Conservation (phyloP, 2,329 filamentous ascomycete species). For the Penicillium sp. region DNA sequence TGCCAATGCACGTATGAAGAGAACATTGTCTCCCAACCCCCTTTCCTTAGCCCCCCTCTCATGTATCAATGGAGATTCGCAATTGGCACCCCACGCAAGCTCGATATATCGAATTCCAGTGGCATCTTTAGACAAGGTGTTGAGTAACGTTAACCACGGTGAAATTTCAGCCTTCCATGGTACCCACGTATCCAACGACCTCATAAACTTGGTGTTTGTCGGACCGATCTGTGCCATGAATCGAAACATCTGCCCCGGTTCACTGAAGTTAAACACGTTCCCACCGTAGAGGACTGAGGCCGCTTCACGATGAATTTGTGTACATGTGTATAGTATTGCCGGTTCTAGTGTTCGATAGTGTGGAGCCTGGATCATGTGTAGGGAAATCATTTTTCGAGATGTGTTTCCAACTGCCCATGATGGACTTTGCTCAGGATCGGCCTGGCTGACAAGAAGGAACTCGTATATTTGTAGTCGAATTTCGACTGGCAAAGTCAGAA, state of each 20-base stretch:
- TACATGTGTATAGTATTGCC: background rate
- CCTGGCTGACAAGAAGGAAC: background rate
- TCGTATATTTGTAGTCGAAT: background rate
- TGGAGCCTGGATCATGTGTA: background rate
- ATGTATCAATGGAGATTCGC: background rate
- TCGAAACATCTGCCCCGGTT: background rate
- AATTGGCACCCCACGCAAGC: background rate
- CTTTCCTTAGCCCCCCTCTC: background rate
- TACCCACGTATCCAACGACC: background rate
- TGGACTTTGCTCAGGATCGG: background rate
- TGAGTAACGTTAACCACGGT: background rate
- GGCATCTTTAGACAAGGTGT: background rate
- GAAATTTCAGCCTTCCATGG: background rate
- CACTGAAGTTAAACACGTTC: background rate
- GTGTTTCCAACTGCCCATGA: background rate
- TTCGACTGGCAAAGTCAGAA: background rate
- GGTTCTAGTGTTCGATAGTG: background rate
- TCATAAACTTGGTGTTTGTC: background rate
- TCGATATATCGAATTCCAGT: background rate
- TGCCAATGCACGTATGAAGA: background rate
- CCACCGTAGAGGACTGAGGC: background rate
- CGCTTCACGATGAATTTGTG: background rate
- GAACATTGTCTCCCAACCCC: background rate
- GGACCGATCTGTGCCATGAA: background rate
- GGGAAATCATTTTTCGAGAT: background rate